Percentiles rank a stretch among this genome's conserved stretches.
phyloP scores from a whole-genome alignment of 2,329 filamentous ascomycete genomes.

The Leptographium procerum region DNA sequence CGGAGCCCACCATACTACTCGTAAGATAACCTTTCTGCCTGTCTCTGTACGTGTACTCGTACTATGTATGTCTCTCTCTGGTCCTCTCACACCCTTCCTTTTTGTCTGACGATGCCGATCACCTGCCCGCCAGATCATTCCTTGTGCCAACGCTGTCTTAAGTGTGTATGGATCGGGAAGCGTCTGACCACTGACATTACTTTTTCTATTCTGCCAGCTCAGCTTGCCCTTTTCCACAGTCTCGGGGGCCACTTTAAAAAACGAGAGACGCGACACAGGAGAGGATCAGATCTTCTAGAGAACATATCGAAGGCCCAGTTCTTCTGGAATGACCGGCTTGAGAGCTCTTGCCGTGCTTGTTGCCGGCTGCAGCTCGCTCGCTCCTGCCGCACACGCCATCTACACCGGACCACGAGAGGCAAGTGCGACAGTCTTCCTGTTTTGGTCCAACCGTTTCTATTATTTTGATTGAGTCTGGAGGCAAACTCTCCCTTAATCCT shows the following conservation, averaged over 20 bases:
- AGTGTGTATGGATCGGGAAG: background rate
- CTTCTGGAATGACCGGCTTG: background rate
- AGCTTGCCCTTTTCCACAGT: background rate
- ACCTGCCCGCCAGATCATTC: background rate
- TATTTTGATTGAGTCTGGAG: no score
- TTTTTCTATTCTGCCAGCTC: background rate
- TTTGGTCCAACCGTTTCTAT: background rate
- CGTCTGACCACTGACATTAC: background rate
- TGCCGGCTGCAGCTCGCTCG: conserved; percentile 1
- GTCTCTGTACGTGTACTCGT: background rate
- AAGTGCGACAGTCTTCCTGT: background rate
- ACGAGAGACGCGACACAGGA: background rate
- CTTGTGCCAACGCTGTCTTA: background rate
- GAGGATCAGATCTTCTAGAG: background rate
- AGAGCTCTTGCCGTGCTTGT: conserved; percentile 3
- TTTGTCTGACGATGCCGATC: background rate
- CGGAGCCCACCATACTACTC: background rate
- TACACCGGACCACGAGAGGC: background rate
- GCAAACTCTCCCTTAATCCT: no score
- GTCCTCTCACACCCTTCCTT: background rate
- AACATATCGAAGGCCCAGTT: background rate
- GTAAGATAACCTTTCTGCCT: background rate
- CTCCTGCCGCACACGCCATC: conserved; percentile 1
- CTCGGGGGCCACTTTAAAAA: no score
- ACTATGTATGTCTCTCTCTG: no score